Conservation (phyloP, 2,329 filamentous ascomycete genomes). For the Juglanconis oblonga region DNA sequence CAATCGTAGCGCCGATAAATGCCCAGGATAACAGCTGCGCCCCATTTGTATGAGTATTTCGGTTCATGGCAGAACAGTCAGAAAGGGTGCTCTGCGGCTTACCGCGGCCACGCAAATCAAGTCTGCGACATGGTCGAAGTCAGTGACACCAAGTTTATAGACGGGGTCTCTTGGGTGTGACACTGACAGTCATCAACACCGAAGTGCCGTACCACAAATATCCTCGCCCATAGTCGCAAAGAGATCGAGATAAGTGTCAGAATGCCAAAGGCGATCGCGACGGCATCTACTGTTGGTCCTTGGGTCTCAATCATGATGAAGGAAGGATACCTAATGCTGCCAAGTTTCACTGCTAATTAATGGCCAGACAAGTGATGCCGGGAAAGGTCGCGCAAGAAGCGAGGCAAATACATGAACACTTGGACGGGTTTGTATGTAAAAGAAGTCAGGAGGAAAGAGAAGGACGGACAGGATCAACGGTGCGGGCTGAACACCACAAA, state of each 20-base stretch:
- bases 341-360: neutral
- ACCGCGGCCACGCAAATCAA: neutral
- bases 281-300: constrained; percentile 5
- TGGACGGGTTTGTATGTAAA: no score
- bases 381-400: neutral
- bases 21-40: constrained; percentile 4
- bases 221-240: neutral
- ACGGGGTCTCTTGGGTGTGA: neutral
- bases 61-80: neutral
- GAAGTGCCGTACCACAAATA: neutral
- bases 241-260: constrained; percentile 4
- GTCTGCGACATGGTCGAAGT: neutral
- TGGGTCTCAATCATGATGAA: constrained; percentile 4
- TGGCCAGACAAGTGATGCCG: no score
- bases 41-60: neutral
- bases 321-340: neutral
- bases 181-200: constrained; percentile 6
- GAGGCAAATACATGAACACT: no score
- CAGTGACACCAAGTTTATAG: neutral
- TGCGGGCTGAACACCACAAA: no score
- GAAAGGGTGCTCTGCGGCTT: neutral
- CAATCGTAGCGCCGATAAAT: constrained; percentile 2
- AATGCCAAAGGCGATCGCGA: constrained; percentile 9
- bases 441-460: no score
- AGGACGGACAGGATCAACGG: no score